Base-by-base conservation (phyloP, 805 yeast genomes). In the Brettanomyces bruxellensis region DNA sequence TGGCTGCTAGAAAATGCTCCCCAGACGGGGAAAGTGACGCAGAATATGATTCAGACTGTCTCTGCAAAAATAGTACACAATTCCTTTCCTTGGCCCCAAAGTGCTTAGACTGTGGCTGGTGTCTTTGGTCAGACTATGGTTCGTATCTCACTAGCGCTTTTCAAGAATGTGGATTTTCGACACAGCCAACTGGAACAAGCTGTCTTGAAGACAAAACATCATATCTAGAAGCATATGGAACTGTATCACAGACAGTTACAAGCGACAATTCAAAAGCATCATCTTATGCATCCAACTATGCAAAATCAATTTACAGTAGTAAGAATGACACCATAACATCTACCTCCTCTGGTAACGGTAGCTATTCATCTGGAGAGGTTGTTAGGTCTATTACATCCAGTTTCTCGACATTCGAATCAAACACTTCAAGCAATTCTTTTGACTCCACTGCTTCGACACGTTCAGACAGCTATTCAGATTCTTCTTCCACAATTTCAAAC, bases 21-120 rank as follows among this genome's bases (percentile, higher is more conserved):
- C 52, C 58, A 44, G 52, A 49, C 25, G 49, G 48, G 1, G 39
- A 51, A 3, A 58, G 57, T 35, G 49, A 50, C 6, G 60, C 61
- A 34, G 62, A 67, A 34, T 65, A 57, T 50, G 58, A 59, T 49
- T 43, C 46, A 14, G 46, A 49, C 23, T 65, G 69, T 55, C 47
- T 66, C 30, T 66, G 70, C 58, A 28, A 50, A n/a, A 39, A 45
- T 1, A 60, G 42, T 25, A 46, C 60, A 35, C 46, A 50, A 12
- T 67, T 67, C 55, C 35, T 51, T 39, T 23, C 37, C 8, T 51
- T 59, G 40, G 58, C 58, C 40, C 54, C 54, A 23, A 51, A 51
- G 4, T 66, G 70, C 56, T 55, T 65, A 47, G 65, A 58, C 32
- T 66, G 70, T 56, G 70, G 69, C 40, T 65, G 68, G 69, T 65